A percentile compares a stretch with the other conserved stretches of the same genome.
Conservation (phyloP, 768 basidiomycete species). For the Psilocybe cubensis region DNA sequence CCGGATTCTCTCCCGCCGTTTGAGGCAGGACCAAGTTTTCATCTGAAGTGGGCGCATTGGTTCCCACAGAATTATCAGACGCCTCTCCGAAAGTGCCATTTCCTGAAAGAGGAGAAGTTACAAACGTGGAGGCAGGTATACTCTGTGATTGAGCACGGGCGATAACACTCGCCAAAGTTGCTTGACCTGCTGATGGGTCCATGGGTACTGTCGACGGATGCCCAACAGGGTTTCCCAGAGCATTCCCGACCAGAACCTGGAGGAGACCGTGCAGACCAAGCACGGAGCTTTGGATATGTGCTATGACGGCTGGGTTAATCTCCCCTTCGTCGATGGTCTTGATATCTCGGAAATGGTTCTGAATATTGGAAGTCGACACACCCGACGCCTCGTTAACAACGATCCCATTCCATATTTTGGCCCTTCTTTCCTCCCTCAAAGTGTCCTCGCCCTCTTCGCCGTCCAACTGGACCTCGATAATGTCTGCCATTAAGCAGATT, state of each 20-base stretch:
- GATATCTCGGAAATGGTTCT: conserved; percentile 26
- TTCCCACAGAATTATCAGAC: conserved; percentile 13
- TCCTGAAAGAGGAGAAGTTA: conserved; percentile 16
- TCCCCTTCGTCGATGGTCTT: conserved; percentile 63
- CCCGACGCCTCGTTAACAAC: conserved; percentile 43
- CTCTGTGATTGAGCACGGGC: conserved; percentile 68
- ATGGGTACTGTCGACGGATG: conserved; percentile 30
- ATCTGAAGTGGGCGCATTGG: conserved; percentile 13
- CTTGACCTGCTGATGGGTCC: conserved; percentile 60
- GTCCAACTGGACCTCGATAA: conserved; percentile 61
- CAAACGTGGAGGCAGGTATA: conserved; percentile 25
- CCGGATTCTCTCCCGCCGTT: conserved; percentile 18
- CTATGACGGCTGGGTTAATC: conserved; percentile 49
- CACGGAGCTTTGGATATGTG: conserved; percentile 53
- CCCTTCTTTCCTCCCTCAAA: conserved; percentile 61
- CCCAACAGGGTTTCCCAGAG: conserved; percentile 46
- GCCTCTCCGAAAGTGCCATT: conserved; percentile 14
- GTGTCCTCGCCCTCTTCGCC: conserved; percentile 45
- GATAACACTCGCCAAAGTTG: conserved; percentile 73
- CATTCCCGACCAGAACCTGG: conserved; percentile 59
- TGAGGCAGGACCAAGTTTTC: conserved; percentile 17
- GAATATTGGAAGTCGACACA: conserved; percentile 20
- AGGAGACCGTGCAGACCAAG: conserved; percentile 58
- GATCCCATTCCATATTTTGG: conserved; percentile 68
- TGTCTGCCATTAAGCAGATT: conserved; percentile 57